Percentiles rank a stretch among this genome's conserved stretches.
These are phyloP conservation scores for Phyllachora maydis DNA, from an alignment of 2,329 filamentous ascomycete species.

Conservation along the genomic window DNA sequence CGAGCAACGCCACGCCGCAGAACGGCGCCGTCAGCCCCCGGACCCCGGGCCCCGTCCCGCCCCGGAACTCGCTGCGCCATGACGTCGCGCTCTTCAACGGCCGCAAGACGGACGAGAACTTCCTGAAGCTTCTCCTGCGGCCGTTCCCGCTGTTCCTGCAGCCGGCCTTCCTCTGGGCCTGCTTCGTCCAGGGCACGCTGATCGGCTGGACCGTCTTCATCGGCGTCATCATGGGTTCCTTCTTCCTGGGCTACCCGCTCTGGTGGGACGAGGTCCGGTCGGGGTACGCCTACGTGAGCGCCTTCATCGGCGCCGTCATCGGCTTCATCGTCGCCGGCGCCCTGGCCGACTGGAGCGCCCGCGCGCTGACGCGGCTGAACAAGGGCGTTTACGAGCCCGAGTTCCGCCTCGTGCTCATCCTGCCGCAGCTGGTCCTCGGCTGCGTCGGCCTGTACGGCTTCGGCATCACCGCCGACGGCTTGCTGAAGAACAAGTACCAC, in stretches of 20 bases:
- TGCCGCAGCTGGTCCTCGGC: slow-evolving; percentile 63
- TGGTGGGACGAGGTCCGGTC: slow-evolving; percentile 67
- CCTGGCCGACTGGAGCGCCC: slow-evolving; percentile 53
- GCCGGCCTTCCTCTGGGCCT: slow-evolving; percentile 64
- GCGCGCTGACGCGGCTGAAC: slow-evolving; percentile 51
- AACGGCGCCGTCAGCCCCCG: slow-evolving; percentile 1
- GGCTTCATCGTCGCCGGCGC: slow-evolving; percentile 60
- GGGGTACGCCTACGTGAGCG: slow-evolving; percentile 72
- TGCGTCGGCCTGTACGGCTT: slow-evolving; percentile 70
- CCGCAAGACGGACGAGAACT: slow-evolving; percentile 58
- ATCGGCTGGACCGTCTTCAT: slow-evolving; percentile 96
- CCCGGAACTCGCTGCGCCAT: slow-evolving; percentile 35
- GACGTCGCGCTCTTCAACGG: slow-evolving; percentile 57
- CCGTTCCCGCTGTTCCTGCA: slow-evolving; percentile 72
- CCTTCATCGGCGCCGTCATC: slow-evolving; percentile 63
- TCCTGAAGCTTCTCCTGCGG: slow-evolving; percentile 42
- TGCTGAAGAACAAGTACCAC: slow-evolving; percentile 30
- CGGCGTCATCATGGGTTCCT: slow-evolving; percentile 59
- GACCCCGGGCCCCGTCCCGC: slow-evolving; percentile 8
- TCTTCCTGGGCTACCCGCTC: slow-evolving; percentile 63
- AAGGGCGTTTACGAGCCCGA: slow-evolving; percentile 77
- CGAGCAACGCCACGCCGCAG: no score
- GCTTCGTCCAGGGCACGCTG: slow-evolving; percentile 66
- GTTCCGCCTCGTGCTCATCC: slow-evolving; percentile 64
- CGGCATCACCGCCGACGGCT: slow-evolving; percentile 47